phyloP scores from a whole-genome alignment of 345 rosid species.

The Clausena lansium region DNA sequence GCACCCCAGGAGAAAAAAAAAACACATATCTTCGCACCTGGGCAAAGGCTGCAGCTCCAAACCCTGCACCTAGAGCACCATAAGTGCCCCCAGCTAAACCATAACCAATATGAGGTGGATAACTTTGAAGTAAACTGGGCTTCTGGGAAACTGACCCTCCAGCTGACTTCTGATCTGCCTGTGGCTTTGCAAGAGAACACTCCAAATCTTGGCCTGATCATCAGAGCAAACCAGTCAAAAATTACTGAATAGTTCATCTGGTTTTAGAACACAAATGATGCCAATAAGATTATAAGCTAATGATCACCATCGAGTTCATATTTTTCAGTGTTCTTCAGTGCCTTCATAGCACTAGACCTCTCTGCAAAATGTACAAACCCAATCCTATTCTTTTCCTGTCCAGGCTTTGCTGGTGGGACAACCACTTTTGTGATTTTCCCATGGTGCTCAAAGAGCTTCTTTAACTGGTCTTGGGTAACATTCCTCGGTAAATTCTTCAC shows the following conservation, averaged over 20 bases:
- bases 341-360: conserved; percentile 68
- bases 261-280: conserved; percentile 1
- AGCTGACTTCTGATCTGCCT: conserved; percentile 56
- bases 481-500: conserved; percentile 65
- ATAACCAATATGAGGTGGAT: conserved; percentile 52
- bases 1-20: too few species aligned
- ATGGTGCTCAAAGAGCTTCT: conserved; percentile 59
- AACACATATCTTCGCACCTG: conserved; percentile 39
- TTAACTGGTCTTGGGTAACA: conserved; percentile 54
- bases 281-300: neutral
- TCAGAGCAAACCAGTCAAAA: conserved; percentile 15
- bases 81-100: conserved; percentile 52
- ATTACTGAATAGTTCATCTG: neutral
- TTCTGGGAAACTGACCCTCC: conserved; percentile 40
- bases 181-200: conserved; percentile 75
- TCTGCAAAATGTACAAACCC: conserved; percentile 71
- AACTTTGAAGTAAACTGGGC: conserved; percentile 49
- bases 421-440: conserved; percentile 63
- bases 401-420: conserved; percentile 62
- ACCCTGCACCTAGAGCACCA: conserved; percentile 55
- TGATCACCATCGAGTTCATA: conserved; percentile 62
- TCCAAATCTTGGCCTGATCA: conserved; percentile 65
- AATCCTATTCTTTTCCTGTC: conserved; percentile 62
- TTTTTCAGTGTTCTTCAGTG: conserved; percentile 55
- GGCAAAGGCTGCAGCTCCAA: conserved; percentile 52